phyloP scores from a whole-genome alignment of 495 filamentous ascomycete species.

The Rusavskia elegans region DNA sequence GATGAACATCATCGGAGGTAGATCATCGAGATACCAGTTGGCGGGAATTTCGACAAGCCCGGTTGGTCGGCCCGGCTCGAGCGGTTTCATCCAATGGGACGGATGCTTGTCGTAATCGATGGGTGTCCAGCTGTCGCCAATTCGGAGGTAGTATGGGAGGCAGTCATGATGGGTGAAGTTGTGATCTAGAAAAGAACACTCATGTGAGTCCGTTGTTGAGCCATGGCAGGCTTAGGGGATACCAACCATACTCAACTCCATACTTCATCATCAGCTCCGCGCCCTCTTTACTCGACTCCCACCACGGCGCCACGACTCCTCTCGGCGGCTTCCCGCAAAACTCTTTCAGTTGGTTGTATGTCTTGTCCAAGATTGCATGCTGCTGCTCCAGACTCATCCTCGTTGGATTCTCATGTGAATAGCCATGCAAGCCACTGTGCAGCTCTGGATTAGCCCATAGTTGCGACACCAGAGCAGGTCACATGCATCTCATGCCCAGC shows the following conservation, averaged over 20 bases:
- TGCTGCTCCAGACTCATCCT: conserved; percentile 64
- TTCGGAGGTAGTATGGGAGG: conserved; percentile 47
- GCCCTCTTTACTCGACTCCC: conserved; percentile 52
- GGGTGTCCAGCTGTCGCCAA: conserved; percentile 45
- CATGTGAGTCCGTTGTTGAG: not conserved
- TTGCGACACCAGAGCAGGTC: not conserved
- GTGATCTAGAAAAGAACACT: conserved; percentile 20
- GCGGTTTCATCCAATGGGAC: conserved; percentile 50
- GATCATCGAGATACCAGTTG: conserved; percentile 54
- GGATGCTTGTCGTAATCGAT: conserved; percentile 45
- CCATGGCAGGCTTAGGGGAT: not conserved
- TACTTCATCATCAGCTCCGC: conserved; percentile 50
- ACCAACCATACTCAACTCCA: conserved; percentile 43
- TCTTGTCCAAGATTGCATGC: conserved; percentile 59
- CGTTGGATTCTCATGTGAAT: conserved; percentile 61
- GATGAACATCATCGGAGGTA: conserved; percentile 47
- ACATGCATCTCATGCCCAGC: conserved; percentile 54
- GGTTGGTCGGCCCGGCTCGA: conserved; percentile 33
- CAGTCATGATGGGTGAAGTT: conserved; percentile 52
- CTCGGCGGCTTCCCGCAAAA: conserved; percentile 63
- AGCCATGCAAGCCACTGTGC: conserved; percentile 45
- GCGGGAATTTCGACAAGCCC: conserved; percentile 50
- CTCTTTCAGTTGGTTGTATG: conserved; percentile 51
- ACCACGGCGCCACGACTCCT: conserved; percentile 42
- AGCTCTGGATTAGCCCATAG: not conserved